Conservation (phyloP, 1,284 basidiomycete species). For the Thecaphora frezii region DNA sequence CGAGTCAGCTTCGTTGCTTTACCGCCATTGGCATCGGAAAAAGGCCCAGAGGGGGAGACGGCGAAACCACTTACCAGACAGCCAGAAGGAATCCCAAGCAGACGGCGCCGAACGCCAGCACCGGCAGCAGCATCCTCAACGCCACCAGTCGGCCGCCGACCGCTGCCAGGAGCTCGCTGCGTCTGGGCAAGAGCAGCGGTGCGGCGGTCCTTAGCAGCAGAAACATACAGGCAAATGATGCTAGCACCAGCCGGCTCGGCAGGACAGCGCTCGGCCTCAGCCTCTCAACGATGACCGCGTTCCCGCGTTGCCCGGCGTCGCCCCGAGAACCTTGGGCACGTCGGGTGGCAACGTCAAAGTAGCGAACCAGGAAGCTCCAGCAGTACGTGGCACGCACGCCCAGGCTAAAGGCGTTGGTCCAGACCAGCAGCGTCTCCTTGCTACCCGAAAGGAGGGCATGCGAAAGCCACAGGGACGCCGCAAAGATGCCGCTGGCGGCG, state of each 20-base stretch:
- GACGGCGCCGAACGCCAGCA: constrained; percentile 4
- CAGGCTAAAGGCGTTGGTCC: constrained; percentile 29
- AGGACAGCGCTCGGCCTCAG: constrained; percentile 7
- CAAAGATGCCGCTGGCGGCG: constrained; percentile 35
- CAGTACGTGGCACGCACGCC: constrained; percentile 23
- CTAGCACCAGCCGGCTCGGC: constrained; percentile 5
- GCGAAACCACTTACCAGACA: neutral
- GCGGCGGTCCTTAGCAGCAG: constrained; percentile 2
- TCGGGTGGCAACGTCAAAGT: constrained; percentile 7
- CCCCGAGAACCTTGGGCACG: neutral
- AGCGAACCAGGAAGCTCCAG: constrained; percentile 18
- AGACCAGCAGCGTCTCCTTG: constrained; percentile 22
- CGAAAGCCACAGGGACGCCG: constrained; percentile 10
- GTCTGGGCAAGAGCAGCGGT: constrained; percentile 11
- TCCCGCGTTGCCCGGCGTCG: no score
- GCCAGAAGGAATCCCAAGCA: constrained; percentile 6
- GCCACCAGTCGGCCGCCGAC: constrained; percentile 7
- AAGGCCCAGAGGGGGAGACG: no score
- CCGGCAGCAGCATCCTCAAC: constrained; percentile 12
- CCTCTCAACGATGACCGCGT: neutral
- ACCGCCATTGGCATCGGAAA: no score
- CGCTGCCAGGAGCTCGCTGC: constrained; percentile 1
- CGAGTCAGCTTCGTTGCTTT: no score
- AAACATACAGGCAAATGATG: constrained; percentile 3
- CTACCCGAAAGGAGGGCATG: constrained; percentile 4